Evolutionary conservation across 805 yeast genomes (phyloP), one percentile per base, ranked within the genome.

Genomic region (Osmozyma mogii): DNA sequence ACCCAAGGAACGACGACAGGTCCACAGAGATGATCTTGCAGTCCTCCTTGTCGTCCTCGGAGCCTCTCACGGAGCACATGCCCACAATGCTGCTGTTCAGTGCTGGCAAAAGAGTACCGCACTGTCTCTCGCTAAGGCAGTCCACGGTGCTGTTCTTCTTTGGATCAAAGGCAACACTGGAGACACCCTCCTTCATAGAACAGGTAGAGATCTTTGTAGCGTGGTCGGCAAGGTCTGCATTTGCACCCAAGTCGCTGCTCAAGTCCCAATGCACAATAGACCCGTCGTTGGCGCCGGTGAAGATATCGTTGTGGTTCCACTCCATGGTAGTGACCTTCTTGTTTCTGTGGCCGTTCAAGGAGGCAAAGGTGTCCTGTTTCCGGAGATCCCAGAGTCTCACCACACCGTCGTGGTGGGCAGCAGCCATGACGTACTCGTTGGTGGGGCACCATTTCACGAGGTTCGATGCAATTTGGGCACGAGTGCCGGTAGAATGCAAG

Each of bases 301-400:
- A 70, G 17, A 79, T 37, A 45, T 72, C 74, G 14, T 59, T 53
- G 16, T 57, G 55, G 30, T 61, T 60, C 89, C 92, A 84, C 36
- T 74, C 72, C 22, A 84, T 43, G 14, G 74, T 55, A 6, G 75
- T 70, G 10, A 84, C 60, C 12, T 37, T 35, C 19, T 52, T 50
- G 36, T 70, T 77, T 5, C 58, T 49, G 43, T 79, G 85, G 1
- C 83, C 84, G 3, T 56, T 47, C 22, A 80, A 56, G 23, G 58
- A 56, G 6, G 74, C 70, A 30, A 73, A 56, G 2, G 77, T 75
- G 11, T 65, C 67, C 22, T 73, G 65, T 41, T 65, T 69, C 38
- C 94, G 64, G 25, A 80, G 72, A 54, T 84, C 94, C 94, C 94
- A 84, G 18, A 84, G 58, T 40, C 76, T 61, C 24, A 78, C 68